Percentiles rank a stretch among this genome's conserved stretches.
phyloP scores from a whole-genome alignment of 140 eudicot species.

The Flaveria floridana region DNA sequence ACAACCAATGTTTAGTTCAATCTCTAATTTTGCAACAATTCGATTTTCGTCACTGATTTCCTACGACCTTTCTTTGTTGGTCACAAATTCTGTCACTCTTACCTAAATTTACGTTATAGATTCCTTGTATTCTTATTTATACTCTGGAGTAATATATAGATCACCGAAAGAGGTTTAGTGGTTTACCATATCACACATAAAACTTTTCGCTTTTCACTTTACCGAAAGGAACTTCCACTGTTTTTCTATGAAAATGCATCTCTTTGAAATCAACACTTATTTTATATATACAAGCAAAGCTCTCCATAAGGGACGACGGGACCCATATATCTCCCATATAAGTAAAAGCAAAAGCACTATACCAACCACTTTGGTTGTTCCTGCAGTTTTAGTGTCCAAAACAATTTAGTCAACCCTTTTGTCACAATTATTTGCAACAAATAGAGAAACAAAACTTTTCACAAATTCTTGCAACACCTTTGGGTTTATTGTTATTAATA shows the following conservation, averaged over 20 bases:
- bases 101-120: too few relatives aligned
- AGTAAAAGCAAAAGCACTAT: constrained; percentile 36
- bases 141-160: background rate
- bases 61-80: too few relatives aligned
- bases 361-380: constrained; percentile 28
- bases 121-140: background rate
- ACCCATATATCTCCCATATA: constrained; percentile 23
- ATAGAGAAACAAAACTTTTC: background rate
- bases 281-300: constrained; percentile 7
- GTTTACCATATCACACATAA: background rate
- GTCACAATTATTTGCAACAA: background rate
- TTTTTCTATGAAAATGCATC: constrained; percentile 33
- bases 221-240: constrained; percentile 29
- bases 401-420: constrained; percentile 3
- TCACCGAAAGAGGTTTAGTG: constrained; percentile 17
- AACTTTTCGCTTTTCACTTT: constrained; percentile 27
- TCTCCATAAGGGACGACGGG: constrained; percentile 1
- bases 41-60: too few relatives aligned
- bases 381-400: background rate
- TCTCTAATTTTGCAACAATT: too few relatives aligned
- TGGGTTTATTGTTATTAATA: too few relatives aligned
- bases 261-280: background rate
- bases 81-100: too few relatives aligned
- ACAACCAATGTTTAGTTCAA: too few relatives aligned
- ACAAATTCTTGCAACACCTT: background rate